phyloP scores from a whole-genome alignment of 2,329 filamentous ascomycete species.

The Davidsoniella australis region DNA sequence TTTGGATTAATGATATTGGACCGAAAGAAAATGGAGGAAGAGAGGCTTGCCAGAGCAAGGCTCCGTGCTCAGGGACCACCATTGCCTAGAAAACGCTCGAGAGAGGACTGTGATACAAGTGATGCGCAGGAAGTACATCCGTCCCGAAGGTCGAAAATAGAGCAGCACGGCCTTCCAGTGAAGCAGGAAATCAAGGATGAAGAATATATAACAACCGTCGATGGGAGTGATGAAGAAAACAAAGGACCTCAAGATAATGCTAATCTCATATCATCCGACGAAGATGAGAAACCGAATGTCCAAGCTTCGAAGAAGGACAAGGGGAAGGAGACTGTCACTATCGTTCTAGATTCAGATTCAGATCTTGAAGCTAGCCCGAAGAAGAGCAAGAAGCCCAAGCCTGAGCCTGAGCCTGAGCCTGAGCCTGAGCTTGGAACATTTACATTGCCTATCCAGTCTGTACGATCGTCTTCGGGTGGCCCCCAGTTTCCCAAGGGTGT shows the following conservation, averaged over 20 bases:
- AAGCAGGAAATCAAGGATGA: no score
- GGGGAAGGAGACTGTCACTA: not conserved
- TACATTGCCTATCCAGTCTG: no score
- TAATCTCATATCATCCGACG: no score
- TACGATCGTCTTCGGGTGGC: not conserved
- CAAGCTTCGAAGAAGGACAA: not conserved
- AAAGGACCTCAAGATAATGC: no score
- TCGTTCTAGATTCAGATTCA: conserved; percentile 6
- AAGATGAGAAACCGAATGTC: no score
- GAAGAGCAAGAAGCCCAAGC: not conserved
- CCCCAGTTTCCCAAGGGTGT: conserved; percentile 36
- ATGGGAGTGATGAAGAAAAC: no score
- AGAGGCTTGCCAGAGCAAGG: conserved; percentile 47
- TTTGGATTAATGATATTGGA: conserved; percentile 40
- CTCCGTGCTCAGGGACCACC: not conserved
- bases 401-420: not conserved
- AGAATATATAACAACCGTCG: no score
- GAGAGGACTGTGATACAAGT: not conserved
- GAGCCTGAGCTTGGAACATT: not conserved
- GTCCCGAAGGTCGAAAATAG: no score
- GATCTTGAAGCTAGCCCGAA: not conserved
- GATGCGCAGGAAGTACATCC: no score
- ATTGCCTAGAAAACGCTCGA: not conserved
- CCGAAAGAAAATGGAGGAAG: conserved; percentile 70
- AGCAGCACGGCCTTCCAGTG: no score